phyloP scores from a whole-genome alignment of 1,139 yeast genomes.

The Hyphopichia pseudoburtonii region DNA sequence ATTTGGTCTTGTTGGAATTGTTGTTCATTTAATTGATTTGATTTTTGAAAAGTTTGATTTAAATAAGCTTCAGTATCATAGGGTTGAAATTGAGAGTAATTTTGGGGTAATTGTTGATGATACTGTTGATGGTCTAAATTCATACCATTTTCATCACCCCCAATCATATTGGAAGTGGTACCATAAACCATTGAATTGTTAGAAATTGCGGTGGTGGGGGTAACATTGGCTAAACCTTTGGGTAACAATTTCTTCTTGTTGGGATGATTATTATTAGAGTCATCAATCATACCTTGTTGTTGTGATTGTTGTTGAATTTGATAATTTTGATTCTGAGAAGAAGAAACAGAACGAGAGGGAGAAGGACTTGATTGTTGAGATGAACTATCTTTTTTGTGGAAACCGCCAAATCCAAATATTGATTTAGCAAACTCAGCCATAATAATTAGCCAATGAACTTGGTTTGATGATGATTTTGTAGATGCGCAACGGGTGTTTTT shows the following conservation, averaged over 20 bases:
- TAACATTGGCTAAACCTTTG: conserved; percentile 28
- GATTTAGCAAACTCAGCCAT: conserved; percentile 70
- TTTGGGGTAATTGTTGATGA: conserved; percentile 11
- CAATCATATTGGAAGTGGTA: conserved; percentile 46
- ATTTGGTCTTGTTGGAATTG: conserved; percentile 17
- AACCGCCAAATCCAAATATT: conserved; percentile 57
- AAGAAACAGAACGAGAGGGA: conserved; percentile 5
- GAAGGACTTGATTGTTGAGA: conserved; percentile 10
- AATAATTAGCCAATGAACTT: too few relatives aligned
- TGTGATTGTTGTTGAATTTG: conserved; percentile 4
- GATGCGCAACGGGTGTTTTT: too few relatives aligned
- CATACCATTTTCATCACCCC: conserved; percentile 4
- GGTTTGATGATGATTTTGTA: too few relatives aligned
- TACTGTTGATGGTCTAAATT: conserved; percentile 14
- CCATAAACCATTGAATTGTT: conserved; percentile 67
- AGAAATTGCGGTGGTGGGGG: conserved; percentile 69
- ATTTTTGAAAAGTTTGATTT: conserved; percentile 24
- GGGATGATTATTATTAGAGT: not conserved
- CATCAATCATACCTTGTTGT: conserved; percentile 1
- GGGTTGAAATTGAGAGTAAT: conserved; percentile 4
- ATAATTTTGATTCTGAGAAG: not conserved
- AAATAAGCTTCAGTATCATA: conserved; percentile 22
- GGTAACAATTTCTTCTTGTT: conserved; percentile 30
- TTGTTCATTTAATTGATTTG: conserved; percentile 22
- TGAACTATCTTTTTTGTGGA: conserved; percentile 28